Evolutionary conservation across 768 basidiomycete species (phyloP), one percentile per base, ranked within the genome.

Genomic region (Rhodocollybia butyracea): DNA sequence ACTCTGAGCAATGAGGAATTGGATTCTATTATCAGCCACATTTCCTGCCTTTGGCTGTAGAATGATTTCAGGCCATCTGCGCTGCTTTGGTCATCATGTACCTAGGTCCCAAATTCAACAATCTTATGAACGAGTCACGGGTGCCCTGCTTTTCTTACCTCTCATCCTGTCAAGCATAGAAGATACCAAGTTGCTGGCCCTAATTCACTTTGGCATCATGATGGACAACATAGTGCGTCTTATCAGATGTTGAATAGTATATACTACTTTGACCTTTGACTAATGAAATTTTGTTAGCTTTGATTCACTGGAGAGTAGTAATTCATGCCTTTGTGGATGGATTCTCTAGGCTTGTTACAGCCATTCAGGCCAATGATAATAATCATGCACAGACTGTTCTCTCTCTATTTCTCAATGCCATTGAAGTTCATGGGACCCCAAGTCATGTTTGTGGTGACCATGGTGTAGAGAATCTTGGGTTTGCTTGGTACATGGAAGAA

Each of bases 301-400:
- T 60, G 8, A 58, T 60, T n/a, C 43, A 36, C 15, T 60, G 38
- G 30, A 43, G 42, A 15, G 39, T 60, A 8, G 51, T 60, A 19
- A 54, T 60, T 19, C 57, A 60, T 48, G 57, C 34, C 8, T 60
- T 60, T 51, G 52, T 60, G 38, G 59, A 60, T 46, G 51, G 46
- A 13, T 61, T 46, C 40, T 53, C 57, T 1, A 40, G 58, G n/a
- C 36, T 54, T 13, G 55, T 69, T 6, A 59, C 57, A 12, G 69
- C 58, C 11, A 57, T 73, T n/a, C 47, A 48, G 11, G 67, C 64
- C 3, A 63, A 56, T 32, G 56, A 63, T 46, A 70, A 73, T 46
- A 74, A 74, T 50, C 55, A 60, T 1, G 65, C 66, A 2, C 22
- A 58, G 0, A 72, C 68, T 1, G 71, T 72, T 17, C 52, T 61